Base-by-base conservation (phyloP, 2,329 filamentous ascomycete species). In the Colletotrichum sansevieriae region DNA sequence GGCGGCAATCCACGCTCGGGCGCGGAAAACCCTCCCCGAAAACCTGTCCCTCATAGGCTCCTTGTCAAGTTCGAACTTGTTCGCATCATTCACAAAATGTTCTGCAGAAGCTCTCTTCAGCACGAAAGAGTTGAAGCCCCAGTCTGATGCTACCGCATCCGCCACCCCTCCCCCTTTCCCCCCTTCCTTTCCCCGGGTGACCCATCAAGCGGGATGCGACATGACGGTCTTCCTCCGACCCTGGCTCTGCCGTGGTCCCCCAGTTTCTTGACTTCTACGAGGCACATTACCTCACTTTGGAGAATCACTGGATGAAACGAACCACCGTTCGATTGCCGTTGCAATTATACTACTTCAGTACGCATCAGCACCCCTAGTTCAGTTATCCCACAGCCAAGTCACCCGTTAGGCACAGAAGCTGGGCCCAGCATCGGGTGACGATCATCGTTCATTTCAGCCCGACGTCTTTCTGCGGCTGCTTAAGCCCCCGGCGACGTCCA, bases 371-470 rank as follows among this genome's bases (percentile, higher is more conserved):
- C 47, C 59, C 59, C 20, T 51, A 10, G 29, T 37, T 20, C 37
- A 18, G 13, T 10, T 20, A 15, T 41, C 47, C 33, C 18, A 54
- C 22, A 22, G 8, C 54, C 33, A 49, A 59, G 33, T 13, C 46
- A 65, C 56, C 29, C 22, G 22, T 69, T 51, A 61, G 62, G 66
- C 66, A 69, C 62, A 43, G 29, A 65, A 39, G 55, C 62, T 52
- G 47, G 25, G 25, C 12, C 62, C 49, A 39, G 37, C 37, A 54
- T 56, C 41, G 62, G 63, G 55, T 54, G 55, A 69, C 57, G 62
- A 66, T 69, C 66, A 51, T 35, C 55, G 55, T 44, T 65, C 55
- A 46, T 65, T 69, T 60, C 66, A 61, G 66, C 66, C 66, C 66
- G 61, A 69, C 51, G 22, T 54, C 37, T 33, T 49, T 15, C 29